Evolutionary conservation across 2,329 filamentous ascomycete species (phyloP).

Genomic region (Trichophyton mentagrophytes): DNA sequence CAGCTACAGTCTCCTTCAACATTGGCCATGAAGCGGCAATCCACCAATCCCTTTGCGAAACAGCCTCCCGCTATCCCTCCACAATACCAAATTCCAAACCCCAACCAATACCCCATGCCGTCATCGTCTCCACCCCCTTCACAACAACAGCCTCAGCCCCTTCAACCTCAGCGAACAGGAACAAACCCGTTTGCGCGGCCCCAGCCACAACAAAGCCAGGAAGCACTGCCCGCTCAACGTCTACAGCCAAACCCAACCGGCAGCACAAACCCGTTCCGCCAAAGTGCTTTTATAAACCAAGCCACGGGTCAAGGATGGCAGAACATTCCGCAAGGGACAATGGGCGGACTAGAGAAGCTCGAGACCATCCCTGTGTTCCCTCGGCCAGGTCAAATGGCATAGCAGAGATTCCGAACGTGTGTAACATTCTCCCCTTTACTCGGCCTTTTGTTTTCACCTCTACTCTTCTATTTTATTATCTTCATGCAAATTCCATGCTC

Average conservation of each 20-base stretch:
- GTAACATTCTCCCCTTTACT: too few relatives aligned
- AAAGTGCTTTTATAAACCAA: constrained; percentile 81
- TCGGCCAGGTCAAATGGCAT: constrained; percentile 46
- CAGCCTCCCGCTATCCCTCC: constrained; percentile 27
- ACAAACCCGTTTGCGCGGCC: constrained; percentile 58
- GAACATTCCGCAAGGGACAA: constrained; percentile 57
- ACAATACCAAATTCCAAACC: constrained; percentile 17
- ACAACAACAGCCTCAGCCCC: constrained; percentile 33
- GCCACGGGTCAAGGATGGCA: constrained; percentile 84
- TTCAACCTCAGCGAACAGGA: constrained; percentile 50
- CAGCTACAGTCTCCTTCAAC: constrained; percentile 26
- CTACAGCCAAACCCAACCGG: constrained; percentile 68
- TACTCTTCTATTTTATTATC: not conserved
- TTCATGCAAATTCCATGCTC: not conserved
- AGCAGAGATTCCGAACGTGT: not conserved
- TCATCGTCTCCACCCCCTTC: constrained; percentile 28
- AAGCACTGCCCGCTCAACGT: constrained; percentile 24
- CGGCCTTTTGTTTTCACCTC: not conserved
- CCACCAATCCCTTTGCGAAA: constrained; percentile 81
- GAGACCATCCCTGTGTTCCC: constrained; percentile 78
- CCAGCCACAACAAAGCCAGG: constrained; percentile 20
- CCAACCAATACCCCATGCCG: constrained; percentile 32
- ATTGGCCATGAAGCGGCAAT: constrained; percentile 45
- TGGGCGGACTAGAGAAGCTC: constrained; percentile 61
- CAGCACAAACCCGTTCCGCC: constrained; percentile 87